Percentiles rank a stretch among this genome's conserved stretches.
Conservation (phyloP, 495 filamentous ascomycete genomes). For the Hypomontagnella submonticulosa region DNA sequence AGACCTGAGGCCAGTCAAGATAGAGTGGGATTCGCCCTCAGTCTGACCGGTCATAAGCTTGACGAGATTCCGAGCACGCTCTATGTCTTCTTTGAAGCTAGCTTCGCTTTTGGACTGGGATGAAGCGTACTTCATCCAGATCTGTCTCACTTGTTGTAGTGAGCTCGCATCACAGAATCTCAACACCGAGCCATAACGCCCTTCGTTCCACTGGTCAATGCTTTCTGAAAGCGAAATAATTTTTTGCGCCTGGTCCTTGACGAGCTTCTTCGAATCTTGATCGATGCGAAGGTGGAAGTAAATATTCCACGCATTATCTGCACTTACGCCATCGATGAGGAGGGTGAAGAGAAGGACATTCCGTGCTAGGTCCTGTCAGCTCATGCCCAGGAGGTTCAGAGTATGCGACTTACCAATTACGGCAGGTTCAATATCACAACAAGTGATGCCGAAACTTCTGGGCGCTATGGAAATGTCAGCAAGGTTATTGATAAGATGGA, state of each 20-base stretch:
- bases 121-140: constrained; percentile 42
- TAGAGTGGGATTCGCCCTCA: background rate
- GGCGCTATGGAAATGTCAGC: constrained; percentile 23
- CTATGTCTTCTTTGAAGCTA: constrained; percentile 27
- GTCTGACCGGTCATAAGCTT: background rate
- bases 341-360: constrained; percentile 47
- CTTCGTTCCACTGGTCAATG: constrained; percentile 37
- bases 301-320: constrained; percentile 37
- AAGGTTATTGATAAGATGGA: background rate
- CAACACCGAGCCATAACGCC: constrained; percentile 41
- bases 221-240: constrained; percentile 29
- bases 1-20: constrained; percentile 12
- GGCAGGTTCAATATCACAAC: constrained; percentile 42
- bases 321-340: constrained; percentile 37
- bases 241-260: constrained; percentile 41
- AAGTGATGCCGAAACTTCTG: constrained; percentile 48
- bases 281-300: constrained; percentile 46
- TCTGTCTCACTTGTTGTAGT: constrained; percentile 30
- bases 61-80: constrained; percentile 1
- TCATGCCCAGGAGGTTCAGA: background rate
- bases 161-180: constrained; percentile 45
- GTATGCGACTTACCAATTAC: constrained; percentile 40
- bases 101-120: background rate
- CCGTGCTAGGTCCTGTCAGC: constrained; percentile 40
- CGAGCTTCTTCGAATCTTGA: constrained; percentile 13